Evolutionary conservation across 176 grass and related monocot species (phyloP).

Genomic region (Saccharum spontaneum): DNA sequence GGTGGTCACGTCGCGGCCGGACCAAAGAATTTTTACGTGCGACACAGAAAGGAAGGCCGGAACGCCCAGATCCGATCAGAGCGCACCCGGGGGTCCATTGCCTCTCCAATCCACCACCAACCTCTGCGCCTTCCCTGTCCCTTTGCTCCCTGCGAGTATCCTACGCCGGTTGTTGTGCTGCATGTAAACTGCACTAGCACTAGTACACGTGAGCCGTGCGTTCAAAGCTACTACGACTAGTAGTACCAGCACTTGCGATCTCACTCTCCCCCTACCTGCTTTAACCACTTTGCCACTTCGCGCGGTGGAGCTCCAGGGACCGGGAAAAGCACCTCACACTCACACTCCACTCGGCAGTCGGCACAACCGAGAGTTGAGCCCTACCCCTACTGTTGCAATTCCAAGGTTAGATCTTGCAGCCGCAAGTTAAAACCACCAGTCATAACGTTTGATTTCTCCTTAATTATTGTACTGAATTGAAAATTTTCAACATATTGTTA

Average conservation of each 20-base stretch:
- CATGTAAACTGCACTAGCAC: background rate
- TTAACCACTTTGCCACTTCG: conserved; percentile 36
- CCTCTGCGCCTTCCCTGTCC: background rate
- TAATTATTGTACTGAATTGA: background rate
- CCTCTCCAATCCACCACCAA: conserved; percentile 14
- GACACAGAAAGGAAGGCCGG: conserved; percentile 9
- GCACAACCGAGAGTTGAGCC: background rate
- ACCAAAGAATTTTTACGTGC: conserved; percentile 2
- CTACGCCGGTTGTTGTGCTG: no score
- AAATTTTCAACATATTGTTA: background rate
- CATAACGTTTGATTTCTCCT: background rate
- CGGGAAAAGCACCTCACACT: background rate
- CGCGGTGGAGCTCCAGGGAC: no score
- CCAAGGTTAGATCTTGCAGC: background rate
- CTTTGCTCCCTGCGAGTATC: background rate
- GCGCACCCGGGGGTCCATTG: conserved; percentile 1
- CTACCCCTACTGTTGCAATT: background rate
- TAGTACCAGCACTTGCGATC: no score
- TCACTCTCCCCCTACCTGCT: background rate
- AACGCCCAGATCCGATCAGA: conserved; percentile 32
- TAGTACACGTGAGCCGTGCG: conserved; percentile 2
- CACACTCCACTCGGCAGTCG: background rate
- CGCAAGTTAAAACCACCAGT: background rate
- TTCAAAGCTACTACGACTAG: background rate
- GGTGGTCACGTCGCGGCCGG: conserved; percentile 15